Conservation (phyloP, 2,329 filamentous ascomycete species). For the Venturiaceae sp. region DNA sequence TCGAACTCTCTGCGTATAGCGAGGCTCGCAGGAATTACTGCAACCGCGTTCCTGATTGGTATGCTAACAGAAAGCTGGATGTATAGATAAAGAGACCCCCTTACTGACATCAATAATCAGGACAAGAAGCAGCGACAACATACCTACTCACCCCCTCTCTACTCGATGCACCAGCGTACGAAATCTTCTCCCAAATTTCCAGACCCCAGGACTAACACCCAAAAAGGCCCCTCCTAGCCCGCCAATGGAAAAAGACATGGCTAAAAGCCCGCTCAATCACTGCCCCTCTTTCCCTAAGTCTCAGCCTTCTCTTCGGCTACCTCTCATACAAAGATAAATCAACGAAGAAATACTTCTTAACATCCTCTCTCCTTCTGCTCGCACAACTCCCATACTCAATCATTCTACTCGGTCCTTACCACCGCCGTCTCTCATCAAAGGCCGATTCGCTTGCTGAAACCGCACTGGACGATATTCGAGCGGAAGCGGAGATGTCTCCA, state of each 20-base stretch:
- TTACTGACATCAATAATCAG: background rate
- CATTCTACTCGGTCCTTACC: background rate
- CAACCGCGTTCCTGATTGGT: background rate
- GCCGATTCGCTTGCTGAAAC: background rate
- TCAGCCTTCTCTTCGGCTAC: background rate
- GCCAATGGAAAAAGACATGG: background rate
- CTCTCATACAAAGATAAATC: background rate
- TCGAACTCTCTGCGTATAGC: background rate
- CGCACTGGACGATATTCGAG: background rate
- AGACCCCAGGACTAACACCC: background rate
- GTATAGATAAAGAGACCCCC: background rate
- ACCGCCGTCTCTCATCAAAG: background rate
- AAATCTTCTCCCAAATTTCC: background rate
- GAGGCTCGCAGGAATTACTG: background rate
- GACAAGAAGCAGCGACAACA: background rate
- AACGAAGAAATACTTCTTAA: background rate
- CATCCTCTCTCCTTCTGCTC: background rate
- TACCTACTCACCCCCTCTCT: conserved; percentile 1
- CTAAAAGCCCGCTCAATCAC: background rate
- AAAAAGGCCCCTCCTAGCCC: background rate
- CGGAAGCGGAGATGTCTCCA: background rate
- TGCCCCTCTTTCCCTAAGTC: background rate
- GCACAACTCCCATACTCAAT: background rate
- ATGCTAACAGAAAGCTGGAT: background rate
- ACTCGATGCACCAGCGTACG: background rate